These are phyloP conservation scores for Clarireedia sp. DNA, from an alignment of 2,329 filamentous ascomycete species.

Conservation along the genomic window DNA sequence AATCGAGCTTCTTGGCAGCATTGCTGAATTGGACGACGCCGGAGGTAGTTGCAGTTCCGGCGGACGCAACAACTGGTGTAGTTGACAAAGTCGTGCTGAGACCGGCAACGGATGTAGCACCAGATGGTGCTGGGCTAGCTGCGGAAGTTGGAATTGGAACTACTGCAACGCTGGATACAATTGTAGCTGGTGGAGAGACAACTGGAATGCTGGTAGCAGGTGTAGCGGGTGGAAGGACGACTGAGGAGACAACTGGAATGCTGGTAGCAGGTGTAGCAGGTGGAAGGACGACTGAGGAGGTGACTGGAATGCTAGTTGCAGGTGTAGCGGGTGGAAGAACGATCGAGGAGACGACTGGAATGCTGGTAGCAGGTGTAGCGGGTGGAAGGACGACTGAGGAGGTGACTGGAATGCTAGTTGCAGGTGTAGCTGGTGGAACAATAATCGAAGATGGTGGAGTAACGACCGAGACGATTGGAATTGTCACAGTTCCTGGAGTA, in stretches of 20 bases:
- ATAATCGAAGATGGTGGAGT: not conserved
- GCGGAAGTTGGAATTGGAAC: not conserved
- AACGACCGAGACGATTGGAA: conserved; percentile 9
- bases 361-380: no score
- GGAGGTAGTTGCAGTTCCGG: conserved; percentile 7
- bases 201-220: no score
- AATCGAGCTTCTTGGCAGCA: conserved; percentile 15
- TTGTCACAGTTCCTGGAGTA: conserved; percentile 12
- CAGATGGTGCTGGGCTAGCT: not conserved
- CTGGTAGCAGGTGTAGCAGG: no score
- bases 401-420: conserved; percentile 1
- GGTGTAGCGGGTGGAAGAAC: not conserved
- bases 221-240: not conserved
- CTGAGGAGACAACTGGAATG: conserved; percentile 11
- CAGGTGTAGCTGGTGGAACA: not conserved
- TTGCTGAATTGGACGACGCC: conserved; percentile 15
- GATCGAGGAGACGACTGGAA: conserved; percentile 10
- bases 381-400: not conserved
- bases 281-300: not conserved
- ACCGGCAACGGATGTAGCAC: no score
- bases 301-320: conserved; percentile 10
- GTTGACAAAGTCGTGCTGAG: not conserved
- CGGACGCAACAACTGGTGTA: not conserved
- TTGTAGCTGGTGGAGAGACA: not conserved
- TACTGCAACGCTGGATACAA: not conserved